These are phyloP conservation scores for Botryotinia globosa DNA, from an alignment of 2,329 filamentous ascomycete species.

Conservation along the genomic window DNA sequence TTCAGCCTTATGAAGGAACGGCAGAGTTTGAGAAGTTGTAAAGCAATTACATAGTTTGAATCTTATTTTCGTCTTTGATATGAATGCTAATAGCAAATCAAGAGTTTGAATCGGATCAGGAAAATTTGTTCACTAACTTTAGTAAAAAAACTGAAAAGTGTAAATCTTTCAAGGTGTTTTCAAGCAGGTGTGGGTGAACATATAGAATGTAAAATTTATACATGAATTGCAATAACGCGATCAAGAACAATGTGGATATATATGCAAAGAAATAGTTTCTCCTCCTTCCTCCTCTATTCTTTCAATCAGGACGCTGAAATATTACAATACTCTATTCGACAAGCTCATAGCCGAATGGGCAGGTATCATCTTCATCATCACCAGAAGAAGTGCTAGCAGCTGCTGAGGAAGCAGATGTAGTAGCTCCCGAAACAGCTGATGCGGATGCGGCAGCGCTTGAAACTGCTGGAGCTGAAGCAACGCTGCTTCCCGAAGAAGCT, in stretches of 20 bases:
- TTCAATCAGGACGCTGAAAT: not conserved
- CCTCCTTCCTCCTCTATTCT: not conserved
- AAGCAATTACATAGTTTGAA: not conserved
- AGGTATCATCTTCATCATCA: not conserved
- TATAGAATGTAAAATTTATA: not conserved
- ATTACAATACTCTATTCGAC: not conserved
- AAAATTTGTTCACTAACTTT: not conserved
- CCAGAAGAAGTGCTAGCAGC: not conserved
- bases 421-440: not conserved
- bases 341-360: slow-evolving; percentile 12
- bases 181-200: too few species aligned
- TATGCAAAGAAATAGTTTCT: not conserved
- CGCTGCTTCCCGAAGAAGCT: not conserved
- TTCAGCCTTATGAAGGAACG: slow-evolving; percentile 10
- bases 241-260: slow-evolving; percentile 3
- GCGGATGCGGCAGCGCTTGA: not conserved
- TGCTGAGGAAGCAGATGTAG: not conserved
- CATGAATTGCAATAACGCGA: slow-evolving; percentile 1
- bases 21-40: slow-evolving; percentile 7
- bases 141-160: not conserved
- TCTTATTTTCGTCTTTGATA: not conserved
- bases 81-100: not conserved
- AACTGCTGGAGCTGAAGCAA: not conserved
- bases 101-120: not conserved
- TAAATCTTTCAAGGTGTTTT: not conserved